A percentile compares a stretch with the other conserved stretches of the same genome.
phyloP scores from a whole-genome alignment of 2,329 filamentous ascomycete genomes.

The Daldinia sp. region DNA sequence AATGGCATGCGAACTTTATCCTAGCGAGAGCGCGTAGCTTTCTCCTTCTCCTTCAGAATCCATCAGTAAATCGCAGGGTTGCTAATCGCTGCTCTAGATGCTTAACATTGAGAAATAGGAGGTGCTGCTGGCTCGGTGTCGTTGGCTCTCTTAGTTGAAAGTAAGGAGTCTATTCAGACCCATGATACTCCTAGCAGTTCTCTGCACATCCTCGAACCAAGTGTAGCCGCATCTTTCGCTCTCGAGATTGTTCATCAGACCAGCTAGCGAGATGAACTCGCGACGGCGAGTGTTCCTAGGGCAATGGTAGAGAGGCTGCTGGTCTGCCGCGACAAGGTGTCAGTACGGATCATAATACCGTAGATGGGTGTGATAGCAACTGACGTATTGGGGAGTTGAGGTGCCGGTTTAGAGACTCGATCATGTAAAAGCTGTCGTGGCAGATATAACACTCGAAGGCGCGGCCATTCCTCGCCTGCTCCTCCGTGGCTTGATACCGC shows the following conservation, averaged over 20 bases:
- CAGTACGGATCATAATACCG: neutral
- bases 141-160: neutral
- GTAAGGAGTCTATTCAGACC: neutral
- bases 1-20: too few relatives aligned
- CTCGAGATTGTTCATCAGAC: conserved; percentile 53
- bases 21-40: too few relatives aligned
- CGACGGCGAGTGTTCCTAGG: conserved; percentile 38
- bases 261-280: conserved; percentile 52
- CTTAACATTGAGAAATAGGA: neutral
- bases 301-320: neutral
- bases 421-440: neutral
- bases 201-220: conserved; percentile 44
- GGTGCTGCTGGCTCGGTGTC: neutral
- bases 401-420: neutral
- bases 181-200: neutral
- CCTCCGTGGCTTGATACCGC: neutral
- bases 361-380: neutral
- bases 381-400: neutral
- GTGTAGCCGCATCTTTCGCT: conserved; percentile 53
- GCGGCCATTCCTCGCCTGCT: neutral
- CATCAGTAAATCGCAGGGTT: too few relatives aligned
- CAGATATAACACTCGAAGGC: neutral
- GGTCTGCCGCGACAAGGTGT: neutral
- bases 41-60: neutral
- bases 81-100: neutral